Percentiles rank a stretch among this genome's conserved stretches.
phyloP scores from a whole-genome alignment of 192 early-diverging fungal species.

The Coemansia sp. region DNA sequence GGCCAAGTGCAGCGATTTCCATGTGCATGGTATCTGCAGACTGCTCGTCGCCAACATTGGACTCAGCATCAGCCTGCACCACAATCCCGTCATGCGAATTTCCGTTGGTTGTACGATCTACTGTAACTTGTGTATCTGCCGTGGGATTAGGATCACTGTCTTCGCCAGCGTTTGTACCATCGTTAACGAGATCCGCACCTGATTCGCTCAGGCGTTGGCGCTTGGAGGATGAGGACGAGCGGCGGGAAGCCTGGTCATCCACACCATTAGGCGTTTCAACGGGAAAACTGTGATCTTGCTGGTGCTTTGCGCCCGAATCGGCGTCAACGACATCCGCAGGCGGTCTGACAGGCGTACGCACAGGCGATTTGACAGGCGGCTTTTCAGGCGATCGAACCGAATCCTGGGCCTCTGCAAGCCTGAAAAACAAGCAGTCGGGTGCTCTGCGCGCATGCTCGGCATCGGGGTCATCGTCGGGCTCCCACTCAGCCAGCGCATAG shows the following conservation, averaged over 20 bases:
- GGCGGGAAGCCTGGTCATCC: neutral
- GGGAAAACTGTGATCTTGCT: neutral
- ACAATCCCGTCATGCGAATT: neutral
- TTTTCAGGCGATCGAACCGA: slow-evolving; percentile 11
- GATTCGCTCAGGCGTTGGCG: slow-evolving; percentile 28
- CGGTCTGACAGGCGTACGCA: slow-evolving; percentile 1
- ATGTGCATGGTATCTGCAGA: neutral
- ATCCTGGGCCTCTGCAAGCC: slow-evolving; percentile 1
- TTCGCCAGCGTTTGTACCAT: neutral
- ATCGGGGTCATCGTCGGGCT: slow-evolving; percentile 52
- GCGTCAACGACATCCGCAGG: neutral
- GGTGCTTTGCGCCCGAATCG: neutral
- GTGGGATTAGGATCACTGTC: neutral
- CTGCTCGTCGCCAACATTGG: neutral
- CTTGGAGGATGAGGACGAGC: slow-evolving; percentile 23
- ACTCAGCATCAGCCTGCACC: neutral
- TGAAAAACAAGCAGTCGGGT: slow-evolving; percentile 53
- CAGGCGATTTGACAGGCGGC: slow-evolving; percentile 7
- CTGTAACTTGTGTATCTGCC: neutral
- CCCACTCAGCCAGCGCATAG: slow-evolving; percentile 55
- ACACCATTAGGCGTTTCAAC: neutral
- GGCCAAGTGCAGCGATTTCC: neutral
- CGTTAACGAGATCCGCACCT: neutral
- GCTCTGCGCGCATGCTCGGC: slow-evolving; percentile 44
- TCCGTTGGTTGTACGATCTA: neutral